Percentiles rank a stretch among this genome's conserved stretches.
Evolutionary conservation across 2,329 filamentous ascomycete species (phyloP).

Genomic region (Xenoacremonium recifei): DNA sequence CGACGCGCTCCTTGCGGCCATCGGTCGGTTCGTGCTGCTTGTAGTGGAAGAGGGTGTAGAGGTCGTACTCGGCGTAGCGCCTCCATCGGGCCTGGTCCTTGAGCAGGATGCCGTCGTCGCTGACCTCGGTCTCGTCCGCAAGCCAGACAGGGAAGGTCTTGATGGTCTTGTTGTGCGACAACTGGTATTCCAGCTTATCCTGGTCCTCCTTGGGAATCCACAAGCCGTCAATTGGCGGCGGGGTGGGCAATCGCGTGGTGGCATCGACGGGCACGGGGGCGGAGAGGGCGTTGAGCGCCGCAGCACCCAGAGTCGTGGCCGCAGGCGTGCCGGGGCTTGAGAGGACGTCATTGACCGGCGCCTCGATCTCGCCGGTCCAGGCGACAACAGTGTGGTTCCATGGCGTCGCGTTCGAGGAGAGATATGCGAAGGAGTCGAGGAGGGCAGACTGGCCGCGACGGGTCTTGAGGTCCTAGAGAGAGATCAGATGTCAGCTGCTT

Average conservation of each 20-base stretch:
- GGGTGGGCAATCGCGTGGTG: constrained; percentile 52
- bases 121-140: constrained; percentile 68
- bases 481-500: not conserved
- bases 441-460: constrained; percentile 87
- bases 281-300: constrained; percentile 69
- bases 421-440: constrained; percentile 85
- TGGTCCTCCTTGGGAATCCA: constrained; percentile 71
- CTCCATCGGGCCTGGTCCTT: constrained; percentile 86
- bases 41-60: constrained; percentile 94
- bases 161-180: constrained; percentile 71
- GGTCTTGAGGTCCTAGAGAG: constrained; percentile 64
- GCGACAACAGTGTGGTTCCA: constrained; percentile 94
- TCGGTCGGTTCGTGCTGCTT: constrained; percentile 90
- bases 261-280: constrained; percentile 75
- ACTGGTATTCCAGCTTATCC: constrained; percentile 68
- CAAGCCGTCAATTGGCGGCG: constrained; percentile 65
- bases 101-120: constrained; percentile 66
- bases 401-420: constrained; percentile 77
- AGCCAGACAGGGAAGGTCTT: constrained; percentile 89
- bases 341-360: constrained; percentile 38
- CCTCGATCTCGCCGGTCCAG: constrained; percentile 87
- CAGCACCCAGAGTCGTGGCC: constrained; percentile 45
- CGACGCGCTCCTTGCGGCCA: constrained; percentile 74
- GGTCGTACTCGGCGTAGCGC: constrained; percentile 83
- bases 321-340: constrained; percentile 48